Evolutionary conservation across 2,329 filamentous ascomycete genomes (phyloP), one percentile per base, ranked within the genome.

Genomic region (Paraconiothyrium brasiliense): DNA sequence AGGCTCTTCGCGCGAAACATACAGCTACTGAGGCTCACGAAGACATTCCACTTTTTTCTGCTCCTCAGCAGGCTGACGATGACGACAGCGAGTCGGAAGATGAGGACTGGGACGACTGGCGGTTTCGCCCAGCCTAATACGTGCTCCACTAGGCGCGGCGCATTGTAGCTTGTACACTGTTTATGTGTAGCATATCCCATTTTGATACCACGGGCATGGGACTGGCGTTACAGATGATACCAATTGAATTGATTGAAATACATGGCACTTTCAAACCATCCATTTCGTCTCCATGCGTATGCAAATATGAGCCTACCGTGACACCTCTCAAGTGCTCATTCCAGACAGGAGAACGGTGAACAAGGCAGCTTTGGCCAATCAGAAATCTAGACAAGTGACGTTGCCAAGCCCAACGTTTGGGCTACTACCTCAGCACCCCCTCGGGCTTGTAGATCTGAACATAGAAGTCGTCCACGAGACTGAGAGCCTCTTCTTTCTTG

Each of bases 41-140:
- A 10, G 60, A 66, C 44, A 48, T 60, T 13, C 34, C 56, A 35
- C 58, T 58, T 34, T 62, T 65, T 10, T 54, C 60, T 4, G 51
- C 64, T 22, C 24, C 63, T 4, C 43, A 59, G 16, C 43, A 59
- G 16, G 27, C 51, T 3, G 63, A 70, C 4, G 66, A 70, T 4
- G 76, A 75, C 16, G 70, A 74, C 37, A 77, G 71, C 58, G 78
- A 78, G 49, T 81, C 76, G 47, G 78, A 76, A 2, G 65, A 71
- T 32, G 76, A 78, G 49, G 76, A 79, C 24, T 76, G 73, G 70
- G 74, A 79, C 43, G 75, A 79, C 58, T 78, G 76, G 77, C 66
- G 72, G 14, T 79, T 80, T 61, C 70, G 72, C 57, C 67, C 72
- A 13, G 72, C 73, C 32, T 79, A 63, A 77, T 50, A 13, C 54